Percentiles rank a stretch among this genome's conserved stretches.
These are phyloP conservation scores for Xylaria sp. DNA, from an alignment of 2,329 filamentous ascomycete genomes.

Conservation along the genomic window DNA sequence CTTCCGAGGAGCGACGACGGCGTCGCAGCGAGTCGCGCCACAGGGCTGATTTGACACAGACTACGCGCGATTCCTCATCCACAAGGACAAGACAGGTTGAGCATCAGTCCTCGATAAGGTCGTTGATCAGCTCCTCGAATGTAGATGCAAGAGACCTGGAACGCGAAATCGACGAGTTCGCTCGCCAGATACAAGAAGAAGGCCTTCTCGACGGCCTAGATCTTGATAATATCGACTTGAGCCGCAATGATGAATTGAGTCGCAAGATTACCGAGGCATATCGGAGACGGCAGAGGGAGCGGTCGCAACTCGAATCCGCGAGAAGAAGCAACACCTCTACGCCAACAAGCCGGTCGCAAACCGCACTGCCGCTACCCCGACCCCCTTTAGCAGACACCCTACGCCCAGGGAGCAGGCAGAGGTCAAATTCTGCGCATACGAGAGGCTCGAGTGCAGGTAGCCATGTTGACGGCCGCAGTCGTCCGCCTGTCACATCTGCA, in stretches of 20 bases:
- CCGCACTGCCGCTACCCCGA: constrained; percentile 35
- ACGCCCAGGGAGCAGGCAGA: constrained; percentile 38
- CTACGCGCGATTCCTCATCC: constrained; percentile 46
- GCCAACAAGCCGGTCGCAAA: constrained; percentile 46
- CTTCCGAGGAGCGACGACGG: constrained; percentile 45
- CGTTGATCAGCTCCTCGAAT: constrained; percentile 80
- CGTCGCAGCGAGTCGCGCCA: constrained; percentile 54
- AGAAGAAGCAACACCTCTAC: constrained; percentile 52
- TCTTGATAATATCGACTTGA: constrained; percentile 82
- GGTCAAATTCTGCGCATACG: constrained; percentile 41
- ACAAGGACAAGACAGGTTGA: constrained; percentile 68
- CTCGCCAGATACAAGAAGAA: constrained; percentile 86
- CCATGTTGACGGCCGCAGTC: constrained; percentile 55
- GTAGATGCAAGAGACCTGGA: constrained; percentile 80
- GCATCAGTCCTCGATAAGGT: constrained; percentile 88
- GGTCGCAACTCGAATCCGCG: constrained; percentile 55
- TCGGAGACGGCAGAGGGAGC: constrained; percentile 72
- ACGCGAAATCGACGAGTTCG: constrained; percentile 87
- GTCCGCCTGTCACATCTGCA: constrained; percentile 56
- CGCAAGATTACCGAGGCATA: constrained; percentile 91
- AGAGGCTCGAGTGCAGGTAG: constrained; percentile 48
- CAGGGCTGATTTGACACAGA: constrained; percentile 49
- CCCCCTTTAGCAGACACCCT: constrained; percentile 34
- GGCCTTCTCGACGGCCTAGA: constrained; percentile 88
- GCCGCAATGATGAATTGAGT: constrained; percentile 86